Evolutionary conservation across 2,329 filamentous ascomycete genomes (phyloP), one percentile per base, ranked within the genome.

Genomic region (Botrytis aclada): DNA sequence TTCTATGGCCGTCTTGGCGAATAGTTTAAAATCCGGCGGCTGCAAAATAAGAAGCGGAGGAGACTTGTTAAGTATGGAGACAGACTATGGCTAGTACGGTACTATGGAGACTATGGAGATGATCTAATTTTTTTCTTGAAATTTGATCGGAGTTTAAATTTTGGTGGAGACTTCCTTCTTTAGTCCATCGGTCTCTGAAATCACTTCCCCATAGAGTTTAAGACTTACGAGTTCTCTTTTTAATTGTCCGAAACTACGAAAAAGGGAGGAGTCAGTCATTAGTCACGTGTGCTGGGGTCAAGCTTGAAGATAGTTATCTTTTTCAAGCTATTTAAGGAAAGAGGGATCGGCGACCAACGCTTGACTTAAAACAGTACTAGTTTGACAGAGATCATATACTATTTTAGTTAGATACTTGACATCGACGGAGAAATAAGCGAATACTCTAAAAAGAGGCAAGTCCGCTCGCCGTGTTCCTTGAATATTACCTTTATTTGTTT

Each of bases 1-100:
- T 65, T 20, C 60, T 32, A 32, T 65, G 45, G 69, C 63, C 47
- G 43, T 37, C 64, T 67, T 67, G 64, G 64, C 64, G 34, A 25
- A 54, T 37, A 56, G 4, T 29, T 29, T 54, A 39, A 41, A 29
- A 54, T 67, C 64, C 34, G 47, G 60, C 69, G 69, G 69, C 69
- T 71, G 60, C 45, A 51, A 62, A 62, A 22, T 18, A 54, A 66
- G 34, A 66, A 67, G 64, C 45, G 64, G 64, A 67, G 64, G 47
- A 54, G 34, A 54, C n/a, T 47, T 34, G 25, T 29, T 29, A 56
- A 54, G 12, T 18, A 54, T 54, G 51, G 51, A 54, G 51, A 54
- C 51, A 45, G 43, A 45, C 43, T n/a, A n/a, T n/a, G n/a, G n/a
- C n/a, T n/a, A n/a, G n/a, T 29, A 54, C 29, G 51, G 51, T 1